Conservation (phyloP, 768 basidiomycete genomes). For the Calocybe cyanea region DNA sequence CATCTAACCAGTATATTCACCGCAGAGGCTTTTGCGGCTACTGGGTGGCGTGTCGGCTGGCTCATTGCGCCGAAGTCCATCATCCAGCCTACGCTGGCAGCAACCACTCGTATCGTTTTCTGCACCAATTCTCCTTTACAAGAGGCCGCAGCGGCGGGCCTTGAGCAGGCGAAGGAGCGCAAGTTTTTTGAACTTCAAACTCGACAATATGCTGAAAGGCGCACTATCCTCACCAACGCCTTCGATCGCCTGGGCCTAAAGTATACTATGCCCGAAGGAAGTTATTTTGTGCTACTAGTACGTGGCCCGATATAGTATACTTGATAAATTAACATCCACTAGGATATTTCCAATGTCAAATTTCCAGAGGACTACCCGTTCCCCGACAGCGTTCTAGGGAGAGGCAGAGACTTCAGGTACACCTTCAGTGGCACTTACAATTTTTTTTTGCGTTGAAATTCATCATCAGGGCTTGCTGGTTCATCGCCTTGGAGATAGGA, state of each 20-base stretch:
- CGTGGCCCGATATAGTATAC: constrained; percentile 19
- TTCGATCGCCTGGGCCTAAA: constrained; percentile 81
- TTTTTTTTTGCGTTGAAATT: too few species aligned
- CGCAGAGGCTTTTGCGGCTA: constrained; percentile 91
- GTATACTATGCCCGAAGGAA: constrained; percentile 87
- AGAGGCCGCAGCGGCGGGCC: constrained; percentile 87
- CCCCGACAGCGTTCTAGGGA: constrained; percentile 67
- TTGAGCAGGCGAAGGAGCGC: constrained; percentile 72
- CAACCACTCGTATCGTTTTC: constrained; percentile 91
- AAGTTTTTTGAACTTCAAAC: constrained; percentile 77
- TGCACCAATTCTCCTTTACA: constrained; percentile 93
- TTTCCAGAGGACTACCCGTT: constrained; percentile 84
- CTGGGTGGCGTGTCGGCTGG: constrained; percentile 98
- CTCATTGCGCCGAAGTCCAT: constrained; percentile 83
- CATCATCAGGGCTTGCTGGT: constrained; percentile 79
- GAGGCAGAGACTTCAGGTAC: constrained; percentile 86
- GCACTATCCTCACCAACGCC: constrained; percentile 67
- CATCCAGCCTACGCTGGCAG: constrained; percentile 83
- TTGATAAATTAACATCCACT: neutral
- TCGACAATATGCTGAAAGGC: constrained; percentile 76
- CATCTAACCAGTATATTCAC: neutral
- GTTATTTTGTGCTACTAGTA: constrained; percentile 87
- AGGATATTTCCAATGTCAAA: constrained; percentile 78
- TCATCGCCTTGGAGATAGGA: constrained; percentile 84
- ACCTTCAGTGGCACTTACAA: neutral